Conservation (phyloP, 2,329 filamentous ascomycete species). For the Colletotrichum orbiculare region DNA sequence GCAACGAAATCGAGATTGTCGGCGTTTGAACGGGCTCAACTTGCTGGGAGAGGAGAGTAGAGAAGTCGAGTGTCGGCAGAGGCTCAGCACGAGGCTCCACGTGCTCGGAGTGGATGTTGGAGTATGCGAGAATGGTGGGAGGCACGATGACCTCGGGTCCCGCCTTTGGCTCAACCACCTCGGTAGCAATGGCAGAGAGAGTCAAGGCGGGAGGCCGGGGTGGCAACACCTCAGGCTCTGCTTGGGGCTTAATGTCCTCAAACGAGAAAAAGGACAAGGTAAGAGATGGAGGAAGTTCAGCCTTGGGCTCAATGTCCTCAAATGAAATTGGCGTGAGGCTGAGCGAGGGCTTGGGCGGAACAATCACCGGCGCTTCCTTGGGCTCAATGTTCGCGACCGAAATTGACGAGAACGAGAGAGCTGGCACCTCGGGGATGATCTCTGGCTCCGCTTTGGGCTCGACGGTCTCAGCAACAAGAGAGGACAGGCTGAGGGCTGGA, state of each 20-base stretch:
- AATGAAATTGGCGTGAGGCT: conserved; percentile 48
- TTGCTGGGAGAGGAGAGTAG: conserved; percentile 48
- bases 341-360: conserved; percentile 45
- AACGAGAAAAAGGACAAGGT: conserved; percentile 45
- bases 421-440: conserved; percentile 34
- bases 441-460: conserved; percentile 44
- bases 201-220: conserved; percentile 47
- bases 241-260: conserved; percentile 55
- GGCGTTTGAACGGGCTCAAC: conserved; percentile 53
- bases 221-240: conserved; percentile 47
- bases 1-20: conserved; percentile 31
- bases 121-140: conserved; percentile 47
- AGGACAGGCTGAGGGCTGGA: conserved; percentile 42
- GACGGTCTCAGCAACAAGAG: conserved; percentile 46
- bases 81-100: conserved; percentile 49
- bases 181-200: conserved; percentile 46
- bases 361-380: conserved; percentile 47
- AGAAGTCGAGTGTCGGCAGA: conserved; percentile 48
- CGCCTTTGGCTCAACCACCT: conserved; percentile 47
- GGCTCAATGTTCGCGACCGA: conserved; percentile 44
- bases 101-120: conserved; percentile 55
- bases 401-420: conserved; percentile 41
- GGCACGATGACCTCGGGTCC: conserved; percentile 41
- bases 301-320: conserved; percentile 47
- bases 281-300: conserved; percentile 44